These are phyloP conservation scores for Linderina pennispora DNA, from an alignment of 192 early-diverging fungal species.

Conservation along the genomic window DNA sequence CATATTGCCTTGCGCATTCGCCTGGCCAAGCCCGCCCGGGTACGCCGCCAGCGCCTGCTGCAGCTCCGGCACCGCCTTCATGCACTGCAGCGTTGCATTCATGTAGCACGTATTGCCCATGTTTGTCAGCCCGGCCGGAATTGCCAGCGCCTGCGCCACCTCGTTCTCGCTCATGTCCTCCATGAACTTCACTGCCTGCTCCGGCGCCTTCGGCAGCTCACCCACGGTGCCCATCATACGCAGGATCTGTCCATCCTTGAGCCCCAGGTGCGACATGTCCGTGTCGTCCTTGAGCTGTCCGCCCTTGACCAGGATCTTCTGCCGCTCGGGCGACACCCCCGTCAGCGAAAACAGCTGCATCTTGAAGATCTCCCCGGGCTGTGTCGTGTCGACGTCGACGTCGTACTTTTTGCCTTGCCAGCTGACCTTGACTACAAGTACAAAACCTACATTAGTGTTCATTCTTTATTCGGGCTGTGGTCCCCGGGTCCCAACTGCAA, in stretches of 20 bases:
- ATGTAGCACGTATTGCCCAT: conserved; percentile 89
- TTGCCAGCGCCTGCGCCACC: conserved; percentile 79
- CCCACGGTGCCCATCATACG: conserved; percentile 97
- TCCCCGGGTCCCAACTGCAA: too few relatives aligned
- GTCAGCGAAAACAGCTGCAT: conserved; percentile 85
- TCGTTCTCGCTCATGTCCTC: conserved; percentile 93
- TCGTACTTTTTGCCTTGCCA: conserved; percentile 87
- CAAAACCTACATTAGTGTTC: neutral
- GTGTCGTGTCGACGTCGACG: conserved; percentile 66
- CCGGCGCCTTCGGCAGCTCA: conserved; percentile 83
- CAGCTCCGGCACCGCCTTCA: conserved; percentile 84
- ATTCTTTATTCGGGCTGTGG: too few relatives aligned
- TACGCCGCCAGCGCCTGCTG: conserved; percentile 53
- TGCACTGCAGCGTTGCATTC: conserved; percentile 91
- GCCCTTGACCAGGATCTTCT: conserved; percentile 93
- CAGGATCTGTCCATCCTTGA: conserved; percentile 62
- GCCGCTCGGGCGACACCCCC: conserved; percentile 84
- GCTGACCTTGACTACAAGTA: conserved; percentile 69
- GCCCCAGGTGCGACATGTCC: conserved; percentile 60
- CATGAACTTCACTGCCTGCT: conserved; percentile 64
- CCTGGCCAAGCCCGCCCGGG: conserved; percentile 2
- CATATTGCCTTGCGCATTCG: conserved; percentile 48
- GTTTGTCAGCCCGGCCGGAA: conserved; percentile 87
- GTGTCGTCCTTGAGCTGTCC: conserved; percentile 87
- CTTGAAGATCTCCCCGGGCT: conserved; percentile 78